phyloP scores from a whole-genome alignment of 805 yeast genomes.

The Pichia thaimueangensis region DNA sequence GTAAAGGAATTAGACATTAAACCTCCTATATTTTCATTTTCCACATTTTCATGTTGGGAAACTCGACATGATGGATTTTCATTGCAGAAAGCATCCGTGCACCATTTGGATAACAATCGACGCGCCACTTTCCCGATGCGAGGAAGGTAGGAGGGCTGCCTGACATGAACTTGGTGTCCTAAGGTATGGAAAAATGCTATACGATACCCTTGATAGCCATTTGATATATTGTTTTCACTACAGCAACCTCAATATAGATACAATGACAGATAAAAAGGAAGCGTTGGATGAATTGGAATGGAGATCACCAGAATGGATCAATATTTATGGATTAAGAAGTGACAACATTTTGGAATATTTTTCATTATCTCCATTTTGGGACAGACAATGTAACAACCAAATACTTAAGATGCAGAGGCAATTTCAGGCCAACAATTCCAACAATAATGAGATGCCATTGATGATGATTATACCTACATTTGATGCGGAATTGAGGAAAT shows the following conservation, averaged over 20 bases:
- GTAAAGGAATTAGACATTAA: too few relatives aligned
- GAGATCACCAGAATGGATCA: slow-evolving; percentile 98
- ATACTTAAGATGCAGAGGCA: slow-evolving; percentile 93
- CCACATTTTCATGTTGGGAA: too few relatives aligned
- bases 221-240: not conserved
- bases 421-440: slow-evolving; percentile 40
- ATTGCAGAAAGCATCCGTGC: too few relatives aligned
- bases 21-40: too few relatives aligned
- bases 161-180: too few relatives aligned
- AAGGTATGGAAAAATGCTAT: too few relatives aligned
- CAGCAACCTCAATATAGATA: too few relatives aligned
- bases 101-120: too few relatives aligned
- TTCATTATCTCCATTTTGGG: slow-evolving; percentile 91
- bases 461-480: slow-evolving; percentile 32
- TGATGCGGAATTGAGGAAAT: slow-evolving; percentile 53
- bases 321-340: slow-evolving; percentile 75
- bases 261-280: not conserved
- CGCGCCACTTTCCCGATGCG: too few relatives aligned
- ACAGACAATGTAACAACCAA: slow-evolving; percentile 89
- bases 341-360: slow-evolving; percentile 92
- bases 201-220: not conserved
- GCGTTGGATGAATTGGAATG: slow-evolving; percentile 84
- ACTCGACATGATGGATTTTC: too few relatives aligned
- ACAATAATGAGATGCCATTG: not conserved
- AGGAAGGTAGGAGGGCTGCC: too few relatives aligned